Evolutionary conservation across 306 rosid genomes (phyloP), one percentile per base, ranked within the genome.

Genomic region (Hippophae gyantsensis): DNA sequence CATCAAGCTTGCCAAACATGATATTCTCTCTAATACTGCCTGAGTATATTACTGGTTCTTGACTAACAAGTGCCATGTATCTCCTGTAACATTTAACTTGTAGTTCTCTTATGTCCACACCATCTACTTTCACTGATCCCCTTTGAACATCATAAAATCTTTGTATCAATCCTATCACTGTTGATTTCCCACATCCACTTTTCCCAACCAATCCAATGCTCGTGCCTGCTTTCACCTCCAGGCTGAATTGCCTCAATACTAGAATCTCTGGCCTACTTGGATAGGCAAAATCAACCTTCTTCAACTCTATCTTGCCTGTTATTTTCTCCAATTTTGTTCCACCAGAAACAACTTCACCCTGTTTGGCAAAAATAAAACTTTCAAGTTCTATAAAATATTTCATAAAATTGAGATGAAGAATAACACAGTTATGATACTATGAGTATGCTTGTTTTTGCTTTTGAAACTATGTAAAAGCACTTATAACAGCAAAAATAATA

Each of bases 131-230:
- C 23, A 92, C 86, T 5, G 71, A 79, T 3, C 98, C 98, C 56
- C 76, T 76, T 42, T 65, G 85, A 40, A 77, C 93, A 64, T 92
- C 98, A 62, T 87, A 88, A 66, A 92, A 87, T 45, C 98, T 85
- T 54, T 81, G 84, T 18, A 85, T 83, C 49, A 92, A 70, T 5
- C 86, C 88, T 43, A 87, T 80, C 48, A 92, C 87, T 10, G 98
- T 92, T 65, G 98, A 92, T 80, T 92, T 92, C 7, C 98, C 98
- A 32, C 96, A 81, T 7, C 98, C 98, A 73, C 98, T 92, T 73
- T 69, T 85, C 54, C 96, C 96, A 42, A 84, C 98, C 0, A 92
- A 74, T 18, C 98, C 98, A 49, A 78, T 51, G 68, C 96, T 87
- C 13, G 75, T 83, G 49, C 98, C 98, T 52, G 88, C 57, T 63